Percentiles rank a stretch among this genome's conserved stretches.
These are phyloP conservation scores for Penicillium lagena DNA, from an alignment of 495 filamentous ascomycete species.

Conservation along the genomic window DNA sequence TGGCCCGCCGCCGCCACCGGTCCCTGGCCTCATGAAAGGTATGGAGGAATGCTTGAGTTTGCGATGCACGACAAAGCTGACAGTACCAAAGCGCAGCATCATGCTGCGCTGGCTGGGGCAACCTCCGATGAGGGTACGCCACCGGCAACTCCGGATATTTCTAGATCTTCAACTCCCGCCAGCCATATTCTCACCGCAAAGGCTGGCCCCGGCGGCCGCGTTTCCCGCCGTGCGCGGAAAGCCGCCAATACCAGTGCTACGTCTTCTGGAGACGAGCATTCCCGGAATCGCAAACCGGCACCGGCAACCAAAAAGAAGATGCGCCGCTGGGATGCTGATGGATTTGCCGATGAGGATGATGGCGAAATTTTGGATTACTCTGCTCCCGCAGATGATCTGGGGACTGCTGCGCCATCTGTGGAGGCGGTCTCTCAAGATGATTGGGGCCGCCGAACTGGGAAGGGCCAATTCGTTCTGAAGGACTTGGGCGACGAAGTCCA, in stretches of 20 bases:
- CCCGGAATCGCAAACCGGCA: slow-evolving; percentile 50
- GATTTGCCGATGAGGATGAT: slow-evolving; percentile 79
- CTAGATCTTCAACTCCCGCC: slow-evolving; percentile 70
- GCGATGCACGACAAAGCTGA: slow-evolving; percentile 25
- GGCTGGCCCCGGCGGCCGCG: slow-evolving; percentile 60
- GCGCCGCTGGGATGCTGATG: slow-evolving; percentile 87
- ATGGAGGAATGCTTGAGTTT: slow-evolving; percentile 10
- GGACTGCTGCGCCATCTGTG: slow-evolving; percentile 45
- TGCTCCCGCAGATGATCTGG: slow-evolving; percentile 47
- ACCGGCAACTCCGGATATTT: slow-evolving; percentile 65
- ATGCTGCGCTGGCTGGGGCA: slow-evolving; percentile 39
- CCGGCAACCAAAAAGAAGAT: slow-evolving; percentile 67
- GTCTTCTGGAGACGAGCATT: slow-evolving; percentile 78
- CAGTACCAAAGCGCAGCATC: slow-evolving; percentile 32
- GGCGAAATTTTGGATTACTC: slow-evolving; percentile 85
- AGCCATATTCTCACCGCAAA: slow-evolving; percentile 66
- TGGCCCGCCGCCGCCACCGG: slow-evolving; percentile 46
- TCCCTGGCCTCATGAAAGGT: slow-evolving; percentile 50
- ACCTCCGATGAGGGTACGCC: slow-evolving; percentile 53
- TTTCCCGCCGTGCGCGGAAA: slow-evolving; percentile 78
- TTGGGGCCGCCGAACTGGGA: slow-evolving; percentile 77
- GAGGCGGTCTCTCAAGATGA: slow-evolving; percentile 70
- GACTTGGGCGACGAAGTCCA: slow-evolving; percentile 93
- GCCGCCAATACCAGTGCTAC: slow-evolving; percentile 56
- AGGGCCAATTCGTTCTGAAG: slow-evolving; percentile 89